Conservation (phyloP, 108 stramenopile genomes). For the Skeletonema potamos region DNA sequence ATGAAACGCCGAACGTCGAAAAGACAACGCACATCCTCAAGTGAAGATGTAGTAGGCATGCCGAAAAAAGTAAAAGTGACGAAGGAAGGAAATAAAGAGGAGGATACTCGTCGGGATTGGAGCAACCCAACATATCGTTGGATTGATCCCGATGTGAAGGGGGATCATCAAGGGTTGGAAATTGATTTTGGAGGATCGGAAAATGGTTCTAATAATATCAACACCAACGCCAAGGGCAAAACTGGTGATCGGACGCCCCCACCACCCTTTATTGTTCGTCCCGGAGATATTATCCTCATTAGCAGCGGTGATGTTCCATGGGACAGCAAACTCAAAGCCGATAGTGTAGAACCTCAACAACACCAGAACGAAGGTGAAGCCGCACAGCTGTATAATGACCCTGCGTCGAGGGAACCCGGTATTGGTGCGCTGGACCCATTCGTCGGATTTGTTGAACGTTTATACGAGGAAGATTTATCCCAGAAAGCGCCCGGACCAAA, state of each 20-base stretch:
- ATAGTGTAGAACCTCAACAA: not conserved
- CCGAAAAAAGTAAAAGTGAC: not conserved
- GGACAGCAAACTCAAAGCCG: not conserved
- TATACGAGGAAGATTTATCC: constrained; percentile 52
- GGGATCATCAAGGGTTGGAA: constrained; percentile 22
- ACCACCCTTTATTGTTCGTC: constrained; percentile 31
- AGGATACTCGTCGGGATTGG: not conserved
- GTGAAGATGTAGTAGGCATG: not conserved
- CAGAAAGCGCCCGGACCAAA: constrained; percentile 31
- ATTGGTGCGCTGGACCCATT: constrained; percentile 51
- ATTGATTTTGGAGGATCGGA: constrained; percentile 21
- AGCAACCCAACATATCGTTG: constrained; percentile 26
- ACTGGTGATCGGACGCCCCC: constrained; percentile 19
- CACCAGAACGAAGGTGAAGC: constrained; percentile 1
- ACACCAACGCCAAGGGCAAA: not conserved
- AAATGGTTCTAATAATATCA: not conserved
- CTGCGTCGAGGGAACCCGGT: constrained; percentile 31
- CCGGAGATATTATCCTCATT: constrained; percentile 58
- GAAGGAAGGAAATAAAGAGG: not conserved
- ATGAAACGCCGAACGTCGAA: constrained; percentile 14
- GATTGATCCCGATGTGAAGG: constrained; percentile 14
- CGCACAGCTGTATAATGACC: constrained; percentile 29
- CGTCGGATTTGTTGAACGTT: constrained; percentile 61
- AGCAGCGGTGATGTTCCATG: constrained; percentile 43
- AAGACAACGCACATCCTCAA: constrained; percentile 8